These are phyloP conservation scores for Neurospora tetrasperma DNA, from an alignment of 495 filamentous ascomycete genomes.

Conservation along the genomic window DNA sequence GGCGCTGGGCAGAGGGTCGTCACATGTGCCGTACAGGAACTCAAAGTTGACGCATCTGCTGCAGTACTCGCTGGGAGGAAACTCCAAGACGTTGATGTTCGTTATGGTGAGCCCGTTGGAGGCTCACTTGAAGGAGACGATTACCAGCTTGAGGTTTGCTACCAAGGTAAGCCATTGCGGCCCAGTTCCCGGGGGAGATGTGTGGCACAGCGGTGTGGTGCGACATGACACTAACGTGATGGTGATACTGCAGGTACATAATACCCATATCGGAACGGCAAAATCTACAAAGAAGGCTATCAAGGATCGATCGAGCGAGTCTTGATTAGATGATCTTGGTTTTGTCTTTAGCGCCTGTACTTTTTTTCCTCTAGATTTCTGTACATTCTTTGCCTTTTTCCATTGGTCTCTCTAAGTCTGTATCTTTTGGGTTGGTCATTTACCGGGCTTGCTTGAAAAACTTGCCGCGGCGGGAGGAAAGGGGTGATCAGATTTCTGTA, in stretches of 20 bases:
- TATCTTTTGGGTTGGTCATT: background rate
- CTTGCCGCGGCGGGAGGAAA: background rate
- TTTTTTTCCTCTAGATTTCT: background rate
- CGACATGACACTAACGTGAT: background rate
- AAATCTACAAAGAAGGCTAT: constrained; percentile 55
- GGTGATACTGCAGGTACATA: constrained; percentile 48
- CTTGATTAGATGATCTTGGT: constrained; percentile 1
- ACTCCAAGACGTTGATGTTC: constrained; percentile 97
- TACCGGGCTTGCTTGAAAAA: background rate
- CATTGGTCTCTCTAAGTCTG: background rate
- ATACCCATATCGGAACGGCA: constrained; percentile 81
- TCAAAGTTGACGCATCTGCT: constrained; percentile 95
- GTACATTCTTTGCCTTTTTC: background rate
- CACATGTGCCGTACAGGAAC: constrained; percentile 88
- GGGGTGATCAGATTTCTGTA: background rate
- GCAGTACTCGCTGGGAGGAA: constrained; percentile 89
- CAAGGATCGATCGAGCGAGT: constrained; percentile 9
- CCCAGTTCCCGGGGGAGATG: background rate
- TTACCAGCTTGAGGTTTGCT: constrained; percentile 93
- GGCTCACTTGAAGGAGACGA: constrained; percentile 83
- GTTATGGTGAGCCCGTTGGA: constrained; percentile 93
- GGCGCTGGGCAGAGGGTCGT: constrained; percentile 74
- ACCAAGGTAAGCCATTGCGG: constrained; percentile 55
- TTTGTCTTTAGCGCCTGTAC: background rate
- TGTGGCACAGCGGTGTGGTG: background rate